Evolutionary conservation across 805 yeast genomes (phyloP).

Genomic region (Helenozyma rhizophorensis): DNA sequence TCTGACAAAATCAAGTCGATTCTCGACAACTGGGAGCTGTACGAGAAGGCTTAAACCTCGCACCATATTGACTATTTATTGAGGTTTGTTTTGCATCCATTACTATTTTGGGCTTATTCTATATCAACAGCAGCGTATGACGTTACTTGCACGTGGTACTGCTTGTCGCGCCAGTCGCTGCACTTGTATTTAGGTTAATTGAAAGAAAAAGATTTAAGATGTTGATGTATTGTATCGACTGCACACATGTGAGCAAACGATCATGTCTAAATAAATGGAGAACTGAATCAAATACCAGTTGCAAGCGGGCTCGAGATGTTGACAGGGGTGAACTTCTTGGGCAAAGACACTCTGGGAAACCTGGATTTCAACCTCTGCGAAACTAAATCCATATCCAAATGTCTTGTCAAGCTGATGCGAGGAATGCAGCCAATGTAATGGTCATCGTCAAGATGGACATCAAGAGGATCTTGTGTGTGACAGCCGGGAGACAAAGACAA

Average conservation of each 20-base stretch:
- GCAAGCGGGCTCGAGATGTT: conserved; percentile 69
- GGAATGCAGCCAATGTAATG: conserved; percentile 97
- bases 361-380: conserved; percentile 74
- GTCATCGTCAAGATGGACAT: conserved; percentile 91
- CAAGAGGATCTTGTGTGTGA: conserved; percentile 96
- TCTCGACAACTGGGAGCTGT: conserved; percentile 93
- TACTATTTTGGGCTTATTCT: conserved; percentile 1
- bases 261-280: too few species aligned
- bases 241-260: too few species aligned
- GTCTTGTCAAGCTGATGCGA: conserved; percentile 83
- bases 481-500: conserved; percentile 96
- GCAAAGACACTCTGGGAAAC: conserved; percentile 82
- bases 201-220: conserved; percentile 3
- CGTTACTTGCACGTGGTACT: conserved; percentile 16
- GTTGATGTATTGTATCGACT: too few species aligned
- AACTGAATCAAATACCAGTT: conserved; percentile 4
- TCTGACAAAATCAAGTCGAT: conserved; percentile 87
- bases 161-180: conserved; percentile 3
- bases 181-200: conserved; percentile 8
- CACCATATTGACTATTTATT: neutral
- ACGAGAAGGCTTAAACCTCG: conserved; percentile 44
- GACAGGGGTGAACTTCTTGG: conserved; percentile 87
- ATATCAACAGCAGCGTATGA: conserved; percentile 1
- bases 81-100: conserved; percentile 1
- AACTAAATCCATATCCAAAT: conserved; percentile 86